Base-by-base conservation (phyloP, 2,329 filamentous ascomycete species). In the Aspergillus fijiensis region DNA sequence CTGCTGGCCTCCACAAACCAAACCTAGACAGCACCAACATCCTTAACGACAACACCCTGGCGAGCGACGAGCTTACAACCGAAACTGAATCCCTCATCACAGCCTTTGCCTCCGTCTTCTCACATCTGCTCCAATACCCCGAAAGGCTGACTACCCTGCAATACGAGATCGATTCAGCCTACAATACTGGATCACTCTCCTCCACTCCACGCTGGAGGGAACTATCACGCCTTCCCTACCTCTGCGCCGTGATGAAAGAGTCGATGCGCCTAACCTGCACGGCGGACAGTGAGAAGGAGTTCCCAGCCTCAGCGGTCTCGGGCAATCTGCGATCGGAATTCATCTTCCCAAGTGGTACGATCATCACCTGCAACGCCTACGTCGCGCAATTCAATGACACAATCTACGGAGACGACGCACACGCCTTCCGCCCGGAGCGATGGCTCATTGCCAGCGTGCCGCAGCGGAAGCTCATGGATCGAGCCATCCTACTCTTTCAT, bases 241-340 rank as follows among this genome's bases (percentile, higher is more conserved):
- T 68, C 4, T 60, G 66, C 4, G 63, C 66, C 16, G 58, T 63
- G 1, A 49, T 67, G 47, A 68, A 64, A 29, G 66, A 67, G 49
- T 56, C 60, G 5, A 54, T 65, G 53, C 59, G 66, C n/a, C 48
- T 48, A 11, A 33, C 57, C 2, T 23, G 58, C 31, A 19, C 23
- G 16, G 14, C 33, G 3, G 21, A 4, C 3, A 39, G 49, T 3
- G 23, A 49, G 10, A 45, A 45, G 5, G 52, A 60, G 35, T 45
- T 60, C 2, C 10, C n/a, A 14, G n/a, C 58, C 2, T 50, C 63
- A 5, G 5, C 35, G 5, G 2, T 35, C 39, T 45, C 39, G 16
- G 14, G 19, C 5, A 4, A 45, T 19, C 39, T 45, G 6, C 39
- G 14, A 19, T 19, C 39, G 16, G 39, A 45, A 45, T 5, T 5